These are phyloP conservation scores for Baorangia bicolor DNA, from an alignment of 768 basidiomycete genomes.

Conservation along the genomic window DNA sequence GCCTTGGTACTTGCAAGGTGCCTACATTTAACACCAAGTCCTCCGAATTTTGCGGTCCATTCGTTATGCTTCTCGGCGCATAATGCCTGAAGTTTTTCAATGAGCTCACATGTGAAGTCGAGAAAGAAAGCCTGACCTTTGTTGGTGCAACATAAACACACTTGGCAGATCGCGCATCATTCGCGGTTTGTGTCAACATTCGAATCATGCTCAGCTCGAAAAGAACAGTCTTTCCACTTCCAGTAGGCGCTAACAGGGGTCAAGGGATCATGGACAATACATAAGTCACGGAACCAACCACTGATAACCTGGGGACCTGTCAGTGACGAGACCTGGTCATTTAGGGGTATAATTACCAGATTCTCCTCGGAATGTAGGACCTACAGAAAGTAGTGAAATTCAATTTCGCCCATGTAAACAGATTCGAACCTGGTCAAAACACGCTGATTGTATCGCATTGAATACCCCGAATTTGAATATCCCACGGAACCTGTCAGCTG, in stretches of 20 bases:
- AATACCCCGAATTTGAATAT: slow-evolving; percentile 89
- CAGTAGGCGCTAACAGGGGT: slow-evolving; percentile 74
- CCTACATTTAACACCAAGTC: slow-evolving; percentile 74
- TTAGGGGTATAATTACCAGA: slow-evolving; percentile 42
- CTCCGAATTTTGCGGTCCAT: slow-evolving; percentile 80
- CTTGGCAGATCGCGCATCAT: slow-evolving; percentile 43
- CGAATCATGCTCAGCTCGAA: slow-evolving; percentile 91
- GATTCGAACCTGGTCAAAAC: slow-evolving; percentile 63
- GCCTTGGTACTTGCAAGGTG: background rate
- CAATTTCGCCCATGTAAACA: background rate
- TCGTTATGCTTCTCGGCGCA: slow-evolving; percentile 83
- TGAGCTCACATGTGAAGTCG: background rate
- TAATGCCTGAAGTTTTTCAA: slow-evolving; percentile 55
- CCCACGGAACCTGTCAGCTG: slow-evolving; percentile 78
- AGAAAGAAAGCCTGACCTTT: slow-evolving; percentile 49
- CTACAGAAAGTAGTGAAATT: slow-evolving; percentile 35
- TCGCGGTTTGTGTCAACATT: slow-evolving; percentile 50
- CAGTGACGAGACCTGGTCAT: slow-evolving; percentile 3
- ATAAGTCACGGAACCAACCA: slow-evolving; percentile 40
- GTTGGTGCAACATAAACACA: slow-evolving; percentile 94
- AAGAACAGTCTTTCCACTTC: slow-evolving; percentile 92
- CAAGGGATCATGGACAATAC: slow-evolving; percentile 1
- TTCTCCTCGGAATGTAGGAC: slow-evolving; percentile 61
- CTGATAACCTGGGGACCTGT: slow-evolving; percentile 59
- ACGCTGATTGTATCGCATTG: slow-evolving; percentile 87